A percentile compares a stretch with the other conserved stretches of the same genome.
These are phyloP conservation scores for Monosporozyma yasuniensis DNA, from an alignment of 805 yeast genomes.

Conservation along the genomic window DNA sequence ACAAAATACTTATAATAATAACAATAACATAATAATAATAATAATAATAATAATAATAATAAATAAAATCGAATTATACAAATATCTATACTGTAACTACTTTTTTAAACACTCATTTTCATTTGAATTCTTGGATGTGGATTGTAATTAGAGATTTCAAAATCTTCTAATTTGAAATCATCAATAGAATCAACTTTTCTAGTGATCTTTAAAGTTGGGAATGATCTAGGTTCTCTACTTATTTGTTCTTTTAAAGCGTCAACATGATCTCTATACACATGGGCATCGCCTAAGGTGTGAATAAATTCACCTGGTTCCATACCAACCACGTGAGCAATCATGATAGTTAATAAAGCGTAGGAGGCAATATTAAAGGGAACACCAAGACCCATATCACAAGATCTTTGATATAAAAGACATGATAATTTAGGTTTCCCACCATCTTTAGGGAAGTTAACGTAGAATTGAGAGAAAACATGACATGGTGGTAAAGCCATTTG, in stretches of 20 bases:
- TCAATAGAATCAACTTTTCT: slow-evolving; percentile 67
- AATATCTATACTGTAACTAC: background rate
- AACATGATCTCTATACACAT: slow-evolving; percentile 86
- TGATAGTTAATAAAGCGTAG: slow-evolving; percentile 81
- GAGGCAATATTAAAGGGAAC: slow-evolving; percentile 98
- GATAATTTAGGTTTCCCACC: slow-evolving; percentile 57
- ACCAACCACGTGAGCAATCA: slow-evolving; percentile 93
- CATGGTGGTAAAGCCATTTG: slow-evolving; percentile 98
- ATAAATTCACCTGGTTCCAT: slow-evolving; percentile 94
- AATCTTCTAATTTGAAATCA: slow-evolving; percentile 83
- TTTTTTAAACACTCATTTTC: slow-evolving; percentile 91
- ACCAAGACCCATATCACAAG: slow-evolving; percentile 99
- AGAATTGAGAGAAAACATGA: slow-evolving; percentile 92
- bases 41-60: background rate
- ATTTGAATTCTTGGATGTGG: slow-evolving; percentile 81
- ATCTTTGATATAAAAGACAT: slow-evolving; percentile 87
- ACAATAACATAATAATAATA: background rate
- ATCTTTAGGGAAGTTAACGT: slow-evolving; percentile 67
- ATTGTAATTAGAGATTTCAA: slow-evolving; percentile 67
- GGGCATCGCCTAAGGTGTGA: slow-evolving; percentile 95
- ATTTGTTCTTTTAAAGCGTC: slow-evolving; percentile 83
- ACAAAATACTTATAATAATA: background rate
- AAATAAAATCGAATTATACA: background rate
- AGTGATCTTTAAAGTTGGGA: slow-evolving; percentile 70
- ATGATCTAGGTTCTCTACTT: slow-evolving; percentile 60